Evolutionary conservation across 139 green algal genomes (phyloP).

Genomic region (Chlamydomonas incerta): DNA sequence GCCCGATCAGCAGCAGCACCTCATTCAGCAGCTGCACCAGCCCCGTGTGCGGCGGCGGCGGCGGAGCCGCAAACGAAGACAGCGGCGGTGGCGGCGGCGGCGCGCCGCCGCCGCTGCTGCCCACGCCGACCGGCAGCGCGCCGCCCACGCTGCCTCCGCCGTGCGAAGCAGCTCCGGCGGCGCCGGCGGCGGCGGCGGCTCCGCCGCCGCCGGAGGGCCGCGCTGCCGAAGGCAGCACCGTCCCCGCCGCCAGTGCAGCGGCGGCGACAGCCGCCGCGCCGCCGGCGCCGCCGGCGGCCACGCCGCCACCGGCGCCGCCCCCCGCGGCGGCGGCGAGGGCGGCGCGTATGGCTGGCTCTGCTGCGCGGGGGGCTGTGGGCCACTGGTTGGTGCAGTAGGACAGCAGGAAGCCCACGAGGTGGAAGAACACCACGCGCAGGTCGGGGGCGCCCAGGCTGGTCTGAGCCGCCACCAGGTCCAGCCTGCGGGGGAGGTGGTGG

Average conservation of each 20-base stretch:
- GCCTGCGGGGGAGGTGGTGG: not conserved
- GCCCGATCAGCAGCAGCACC: conserved; percentile 67
- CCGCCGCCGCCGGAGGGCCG: not conserved
- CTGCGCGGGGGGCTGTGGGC: not conserved
- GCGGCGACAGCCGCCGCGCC: not conserved
- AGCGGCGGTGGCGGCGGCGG: not conserved
- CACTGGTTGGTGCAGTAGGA: conserved; percentile 64
- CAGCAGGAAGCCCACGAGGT: conserved; percentile 69
- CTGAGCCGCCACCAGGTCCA: conserved; percentile 67
- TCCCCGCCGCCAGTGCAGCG: not conserved
- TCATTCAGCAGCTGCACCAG: conserved; percentile 65
- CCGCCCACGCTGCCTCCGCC: too few relatives aligned
- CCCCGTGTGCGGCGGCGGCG: conserved; percentile 6
- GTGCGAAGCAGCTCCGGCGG: not conserved
- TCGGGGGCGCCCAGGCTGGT: conserved; percentile 55
- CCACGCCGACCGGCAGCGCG: too few relatives aligned
- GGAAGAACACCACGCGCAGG: conserved; percentile 67
- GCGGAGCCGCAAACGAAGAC: not conserved
- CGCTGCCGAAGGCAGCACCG: not conserved
- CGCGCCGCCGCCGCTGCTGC: not conserved
- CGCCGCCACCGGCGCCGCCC: not conserved
- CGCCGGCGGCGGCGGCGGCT: not conserved
- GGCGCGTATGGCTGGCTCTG: conserved; percentile 21
- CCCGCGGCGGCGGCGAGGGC: not conserved
- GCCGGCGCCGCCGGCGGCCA: not conserved